Evolutionary conservation across 202 grass and related monocot genomes (phyloP).

Genomic region (Panicum virgatum): DNA sequence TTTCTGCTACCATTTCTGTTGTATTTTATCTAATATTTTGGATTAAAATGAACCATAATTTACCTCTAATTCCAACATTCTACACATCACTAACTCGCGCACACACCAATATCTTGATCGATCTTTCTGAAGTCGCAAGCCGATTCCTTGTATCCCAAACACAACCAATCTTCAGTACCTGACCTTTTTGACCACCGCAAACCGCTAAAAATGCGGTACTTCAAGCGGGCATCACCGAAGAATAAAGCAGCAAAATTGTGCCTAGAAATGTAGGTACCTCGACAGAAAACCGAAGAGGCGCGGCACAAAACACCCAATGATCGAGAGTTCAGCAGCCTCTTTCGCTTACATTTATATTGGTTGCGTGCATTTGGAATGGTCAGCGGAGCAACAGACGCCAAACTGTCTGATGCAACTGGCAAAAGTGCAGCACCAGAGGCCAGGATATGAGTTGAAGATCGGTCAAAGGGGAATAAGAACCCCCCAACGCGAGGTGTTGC

Average conservation of each 20-base stretch:
- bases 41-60: too few species aligned
- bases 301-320: conserved; percentile 35
- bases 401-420: conserved; percentile 37
- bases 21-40: too few species aligned
- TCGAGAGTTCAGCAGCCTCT: neutral
- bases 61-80: too few species aligned
- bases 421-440: conserved; percentile 42
- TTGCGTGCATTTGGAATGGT: conserved; percentile 22
- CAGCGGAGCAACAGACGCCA: conserved; percentile 24
- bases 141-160: conserved; percentile 25
- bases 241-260: conserved; percentile 38
- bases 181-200: conserved; percentile 43
- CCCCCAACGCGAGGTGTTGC: conserved; percentile 5
- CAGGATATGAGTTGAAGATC: conserved; percentile 32
- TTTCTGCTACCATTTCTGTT: too few species aligned
- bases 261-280: conserved; percentile 36
- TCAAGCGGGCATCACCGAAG: neutral
- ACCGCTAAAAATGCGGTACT: conserved; percentile 16
- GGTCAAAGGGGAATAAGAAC: conserved; percentile 49
- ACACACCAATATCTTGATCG: neutral
- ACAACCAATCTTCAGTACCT: conserved; percentile 7
- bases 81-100: neutral
- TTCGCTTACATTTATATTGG: neutral
- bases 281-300: conserved; percentile 2
- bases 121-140: neutral